phyloP scores from a whole-genome alignment of 139 green algal genomes.

The Chlorella sp. region DNA sequence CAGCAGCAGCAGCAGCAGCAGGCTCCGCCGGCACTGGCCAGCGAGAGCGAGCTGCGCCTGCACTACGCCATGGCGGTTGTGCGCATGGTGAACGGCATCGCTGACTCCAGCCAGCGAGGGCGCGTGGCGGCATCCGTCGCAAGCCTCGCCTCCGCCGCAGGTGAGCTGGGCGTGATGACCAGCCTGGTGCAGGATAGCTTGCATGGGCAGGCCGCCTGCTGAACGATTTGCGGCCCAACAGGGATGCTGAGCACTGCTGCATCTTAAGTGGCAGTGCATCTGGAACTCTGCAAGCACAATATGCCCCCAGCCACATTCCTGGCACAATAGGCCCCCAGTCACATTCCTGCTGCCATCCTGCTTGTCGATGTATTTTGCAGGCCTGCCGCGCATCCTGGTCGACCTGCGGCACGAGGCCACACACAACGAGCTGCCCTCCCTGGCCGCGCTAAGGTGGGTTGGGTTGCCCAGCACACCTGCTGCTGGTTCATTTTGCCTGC shows the following conservation, averaged over 20 bases:
- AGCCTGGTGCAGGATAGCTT: no score
- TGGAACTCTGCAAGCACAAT: neutral
- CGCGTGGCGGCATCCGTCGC: conserved; percentile 71
- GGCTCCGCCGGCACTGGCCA: neutral
- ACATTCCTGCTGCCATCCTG: no score
- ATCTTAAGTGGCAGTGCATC: neutral
- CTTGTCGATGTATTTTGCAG: conserved; percentile 32
- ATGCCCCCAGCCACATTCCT: no score
- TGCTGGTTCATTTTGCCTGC: no score
- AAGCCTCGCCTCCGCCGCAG: conserved; percentile 55
- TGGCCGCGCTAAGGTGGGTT: conserved; percentile 62
- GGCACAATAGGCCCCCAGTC: no score
- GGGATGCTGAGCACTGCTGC: no score
- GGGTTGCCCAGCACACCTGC: no score
- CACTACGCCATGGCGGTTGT: conserved; percentile 65
- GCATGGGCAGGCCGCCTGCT: no score
- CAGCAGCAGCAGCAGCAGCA: neutral
- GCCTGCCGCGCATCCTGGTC: conserved; percentile 78
- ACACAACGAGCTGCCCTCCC: conserved; percentile 82
- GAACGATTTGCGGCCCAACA: no score
- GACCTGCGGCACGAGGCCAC: conserved; percentile 82
- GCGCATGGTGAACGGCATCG: conserved; percentile 85
- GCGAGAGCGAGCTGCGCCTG: conserved; percentile 47
- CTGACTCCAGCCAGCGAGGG: conserved; percentile 78
- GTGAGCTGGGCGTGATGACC: neutral